Evolutionary conservation across 108 stramenopile genomes (phyloP).

Genomic region (Nitzschia palea): DNA sequence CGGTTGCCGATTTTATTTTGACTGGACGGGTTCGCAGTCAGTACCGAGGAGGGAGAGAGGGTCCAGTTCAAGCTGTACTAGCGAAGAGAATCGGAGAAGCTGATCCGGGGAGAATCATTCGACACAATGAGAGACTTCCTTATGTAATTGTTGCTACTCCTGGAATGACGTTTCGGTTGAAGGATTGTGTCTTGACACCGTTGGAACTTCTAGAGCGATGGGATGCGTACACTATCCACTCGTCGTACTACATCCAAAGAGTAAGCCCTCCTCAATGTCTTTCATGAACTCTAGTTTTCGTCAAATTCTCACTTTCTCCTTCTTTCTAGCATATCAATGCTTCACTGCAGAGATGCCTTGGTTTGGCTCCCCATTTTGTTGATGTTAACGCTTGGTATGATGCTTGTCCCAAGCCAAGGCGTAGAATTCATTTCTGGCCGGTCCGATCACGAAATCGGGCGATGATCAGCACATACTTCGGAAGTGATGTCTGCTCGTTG

Average conservation of each 20-base stretch:
- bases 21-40: conserved; percentile 81
- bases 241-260: conserved; percentile 77
- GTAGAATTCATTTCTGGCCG: conserved; percentile 84
- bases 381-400: conserved; percentile 79
- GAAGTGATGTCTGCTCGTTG: conserved; percentile 71
- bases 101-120: conserved; percentile 75
- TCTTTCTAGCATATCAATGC: conserved; percentile 76
- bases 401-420: conserved; percentile 74
- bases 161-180: conserved; percentile 63
- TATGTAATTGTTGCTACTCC: conserved; percentile 89
- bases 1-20: conserved; percentile 84
- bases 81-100: conserved; percentile 75
- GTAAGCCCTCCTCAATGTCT: neutral
- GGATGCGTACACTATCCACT: conserved; percentile 80
- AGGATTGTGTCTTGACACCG: conserved; percentile 87
- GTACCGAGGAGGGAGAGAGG: conserved; percentile 76
- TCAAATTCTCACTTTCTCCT: neutral
- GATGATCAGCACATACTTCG: conserved; percentile 84
- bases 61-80: conserved; percentile 85
- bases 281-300: neutral
- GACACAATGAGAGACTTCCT: conserved; percentile 77
- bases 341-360: conserved; percentile 79
- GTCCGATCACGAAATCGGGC: conserved; percentile 52
- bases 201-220: conserved; percentile 86
- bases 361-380: conserved; percentile 64